A percentile compares a stretch with the other conserved stretches of the same genome.
These are phyloP conservation scores for Dactylellina cionopaga DNA, from an alignment of 2,329 filamentous ascomycete species.

Conservation along the genomic window DNA sequence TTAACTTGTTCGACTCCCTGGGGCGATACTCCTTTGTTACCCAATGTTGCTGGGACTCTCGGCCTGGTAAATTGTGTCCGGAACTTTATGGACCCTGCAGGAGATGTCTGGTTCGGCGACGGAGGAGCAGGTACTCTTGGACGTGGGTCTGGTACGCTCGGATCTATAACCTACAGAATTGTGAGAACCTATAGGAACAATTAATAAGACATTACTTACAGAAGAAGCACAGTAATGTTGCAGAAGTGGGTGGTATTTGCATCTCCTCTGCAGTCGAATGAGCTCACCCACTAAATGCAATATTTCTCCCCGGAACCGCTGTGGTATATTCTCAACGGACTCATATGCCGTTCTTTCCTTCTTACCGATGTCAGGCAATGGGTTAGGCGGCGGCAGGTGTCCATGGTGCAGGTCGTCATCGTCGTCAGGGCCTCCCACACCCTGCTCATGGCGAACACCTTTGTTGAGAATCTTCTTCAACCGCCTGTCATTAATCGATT, in stretches of 20 bases:
- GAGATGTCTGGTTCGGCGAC: neutral
- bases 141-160: conserved; percentile 50
- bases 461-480: conserved; percentile 37
- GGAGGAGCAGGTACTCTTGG: conserved; percentile 47
- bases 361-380: conserved; percentile 26
- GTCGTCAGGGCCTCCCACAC: conserved; percentile 23
- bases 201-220: conserved; percentile 59
- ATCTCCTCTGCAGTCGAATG: conserved; percentile 76
- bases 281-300: conserved; percentile 72
- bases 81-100: conserved; percentile 39
- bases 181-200: conserved; percentile 54
- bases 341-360: conserved; percentile 37
- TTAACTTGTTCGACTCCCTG: neutral
- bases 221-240: conserved; percentile 78
- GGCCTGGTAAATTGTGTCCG: conserved; percentile 54
- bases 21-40: conserved; percentile 12
- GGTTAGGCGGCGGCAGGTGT: conserved; percentile 7
- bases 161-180: conserved; percentile 51
- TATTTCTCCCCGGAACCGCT: conserved; percentile 69
- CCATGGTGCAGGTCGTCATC: conserved; percentile 35
- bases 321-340: conserved; percentile 54
- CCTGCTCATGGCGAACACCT: neutral
- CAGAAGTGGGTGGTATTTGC: conserved; percentile 81
- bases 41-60: neutral
- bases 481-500: conserved; percentile 48